Evolutionary conservation across 345 rosid species (phyloP).

Genomic region (Citrus sp.): DNA sequence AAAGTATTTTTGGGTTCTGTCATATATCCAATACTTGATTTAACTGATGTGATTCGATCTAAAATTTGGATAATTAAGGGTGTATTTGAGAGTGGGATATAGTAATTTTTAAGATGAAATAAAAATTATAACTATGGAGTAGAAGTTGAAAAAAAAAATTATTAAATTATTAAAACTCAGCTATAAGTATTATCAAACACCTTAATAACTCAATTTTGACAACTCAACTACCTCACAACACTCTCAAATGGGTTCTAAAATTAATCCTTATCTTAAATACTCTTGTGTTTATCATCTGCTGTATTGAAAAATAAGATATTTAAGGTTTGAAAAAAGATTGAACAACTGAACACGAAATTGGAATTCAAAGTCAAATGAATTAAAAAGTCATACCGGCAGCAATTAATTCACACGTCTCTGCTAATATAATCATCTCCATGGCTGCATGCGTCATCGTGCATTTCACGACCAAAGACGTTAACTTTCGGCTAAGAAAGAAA

Average conservation of each 20-base stretch:
- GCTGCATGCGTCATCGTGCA: too few species aligned
- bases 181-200: fast-evolving
- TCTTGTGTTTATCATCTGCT: too few species aligned
- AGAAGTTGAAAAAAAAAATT: too few species aligned
- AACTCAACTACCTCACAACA: fast-evolving
- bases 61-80: too few species aligned
- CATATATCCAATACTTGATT: too few species aligned
- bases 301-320: too few species aligned
- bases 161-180: fast-evolving
- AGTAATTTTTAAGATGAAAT: fast-evolving
- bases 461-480: too few species aligned
- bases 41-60: too few species aligned
- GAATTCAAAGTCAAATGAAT: background rate
- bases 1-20: too few species aligned
- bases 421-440: background rate
- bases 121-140: fast-evolving
- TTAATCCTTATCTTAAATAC: too few species aligned
- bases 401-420: background rate
- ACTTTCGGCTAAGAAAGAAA: background rate
- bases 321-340: too few species aligned
- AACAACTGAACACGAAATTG: background rate
- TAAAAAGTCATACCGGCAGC: background rate
- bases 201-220: fast-evolving
- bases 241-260: fast-evolving
- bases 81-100: fast-evolving